These are phyloP conservation scores for Penicillium ucsense DNA, from an alignment of 495 filamentous ascomycete species.

Conservation along the genomic window DNA sequence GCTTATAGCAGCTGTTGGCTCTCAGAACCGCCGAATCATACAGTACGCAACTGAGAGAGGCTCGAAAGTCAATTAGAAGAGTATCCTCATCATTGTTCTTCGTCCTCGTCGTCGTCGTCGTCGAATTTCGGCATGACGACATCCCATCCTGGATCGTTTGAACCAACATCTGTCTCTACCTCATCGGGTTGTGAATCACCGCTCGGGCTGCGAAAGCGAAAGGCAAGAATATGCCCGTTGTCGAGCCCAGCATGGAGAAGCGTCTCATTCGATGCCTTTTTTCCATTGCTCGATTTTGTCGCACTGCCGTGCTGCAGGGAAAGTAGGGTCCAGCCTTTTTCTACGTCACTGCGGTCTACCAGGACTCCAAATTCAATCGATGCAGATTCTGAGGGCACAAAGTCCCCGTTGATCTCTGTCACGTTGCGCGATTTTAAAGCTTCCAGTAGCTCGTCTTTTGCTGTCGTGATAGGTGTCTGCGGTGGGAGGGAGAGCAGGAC, in stretches of 20 bases:
- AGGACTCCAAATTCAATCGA: conserved; percentile 46
- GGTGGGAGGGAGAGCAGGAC: conserved; percentile 61
- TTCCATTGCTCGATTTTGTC: conserved; percentile 19
- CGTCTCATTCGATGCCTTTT: conserved; percentile 27
- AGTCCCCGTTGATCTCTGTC: conserved; percentile 33
- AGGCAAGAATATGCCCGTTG: conserved; percentile 59
- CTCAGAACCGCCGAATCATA: background rate
- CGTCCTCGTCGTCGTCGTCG: conserved; percentile 44
- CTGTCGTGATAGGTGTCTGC: conserved; percentile 45
- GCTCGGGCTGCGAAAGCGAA: conserved; percentile 43
- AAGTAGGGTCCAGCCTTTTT: conserved; percentile 44
- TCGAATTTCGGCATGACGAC: conserved; percentile 52
- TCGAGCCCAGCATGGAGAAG: conserved; percentile 39
- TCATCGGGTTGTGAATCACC: conserved; percentile 8
- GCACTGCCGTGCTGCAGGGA: conserved; percentile 25
- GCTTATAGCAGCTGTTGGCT: too few relatives aligned
- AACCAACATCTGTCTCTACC: conserved; percentile 28
- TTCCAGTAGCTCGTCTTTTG: conserved; percentile 57
- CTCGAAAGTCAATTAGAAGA: too few relatives aligned
- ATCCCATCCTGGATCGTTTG: conserved; percentile 51
- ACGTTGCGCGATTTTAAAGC: conserved; percentile 35
- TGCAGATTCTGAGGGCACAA: conserved; percentile 36
- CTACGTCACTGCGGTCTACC: conserved; percentile 44
- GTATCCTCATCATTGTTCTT: background rate
- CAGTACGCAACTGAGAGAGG: background rate